Evolutionary conservation across 192 early-diverging fungal genomes (phyloP), one percentile per base, ranked within the genome.

Genomic region (Entomortierella chlamydospora): DNA sequence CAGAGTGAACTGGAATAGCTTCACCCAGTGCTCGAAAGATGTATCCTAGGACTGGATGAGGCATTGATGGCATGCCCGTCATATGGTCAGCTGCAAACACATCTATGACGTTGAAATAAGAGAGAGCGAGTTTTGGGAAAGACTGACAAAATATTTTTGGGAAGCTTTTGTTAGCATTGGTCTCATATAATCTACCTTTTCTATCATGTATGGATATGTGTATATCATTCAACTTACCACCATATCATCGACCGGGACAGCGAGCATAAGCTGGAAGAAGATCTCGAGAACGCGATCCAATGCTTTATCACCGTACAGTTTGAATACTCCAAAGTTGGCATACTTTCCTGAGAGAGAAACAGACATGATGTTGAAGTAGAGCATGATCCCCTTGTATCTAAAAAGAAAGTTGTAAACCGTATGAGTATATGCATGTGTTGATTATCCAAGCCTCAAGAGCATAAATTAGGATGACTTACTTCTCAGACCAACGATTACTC

Each of bases 311-410:
- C 89, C 87, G 65, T 97, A 97, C 31, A 97, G 82, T 53, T 88
- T 90, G 83, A 96, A 94, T 29, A 96, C 93, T 12, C 95, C 95
- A 84, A 97, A 95, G 43, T 93, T 93, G 52, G 96, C 91, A 72
- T 96, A 97, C 60, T 90, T 87, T 61, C 96, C 96, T 8, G 87
- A 81, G 2, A 96, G 70, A n/a, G 92, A 85, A 8, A 86, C 86
- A 30, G 85, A 87, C 68, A 97, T 71, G 10, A 93, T 95, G 41
- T 77, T 82, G 39, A 96, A 93, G 76, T 92, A 94, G 45, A 91
- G 84, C 28, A 87, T 81, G 20, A 93, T 91, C 29, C 93, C 93
- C 71, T 95, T 95, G 85, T 93, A 92, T 54, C 87, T 85, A 68
- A 13, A 49, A 45, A 62, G n/a, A 41, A 6, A n/a, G n/a, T n/a